Conservation (phyloP, 2,329 filamentous ascomycete genomes). For the Arthrobotrys entomopaga region DNA sequence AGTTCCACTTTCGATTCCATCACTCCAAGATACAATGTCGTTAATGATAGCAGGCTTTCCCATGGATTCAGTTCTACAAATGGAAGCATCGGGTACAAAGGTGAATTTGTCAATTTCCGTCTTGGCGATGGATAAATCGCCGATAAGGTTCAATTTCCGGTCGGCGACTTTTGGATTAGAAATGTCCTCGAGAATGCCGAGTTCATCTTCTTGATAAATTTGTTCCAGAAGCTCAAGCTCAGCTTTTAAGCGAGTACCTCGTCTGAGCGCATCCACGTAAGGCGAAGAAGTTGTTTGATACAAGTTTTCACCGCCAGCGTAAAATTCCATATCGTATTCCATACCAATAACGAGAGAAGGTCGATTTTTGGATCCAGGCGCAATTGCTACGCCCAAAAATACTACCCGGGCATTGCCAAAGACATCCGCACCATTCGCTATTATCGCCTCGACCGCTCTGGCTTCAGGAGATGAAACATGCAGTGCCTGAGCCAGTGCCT, state of each 20-base stretch:
- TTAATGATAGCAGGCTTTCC: constrained; percentile 2
- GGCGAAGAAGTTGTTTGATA: neutral
- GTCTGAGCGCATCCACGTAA: neutral
- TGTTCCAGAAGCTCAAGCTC: constrained; percentile 20
- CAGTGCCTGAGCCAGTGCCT: too few relatives aligned
- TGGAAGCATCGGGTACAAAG: neutral
- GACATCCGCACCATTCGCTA: neutral
- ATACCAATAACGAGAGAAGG: neutral
- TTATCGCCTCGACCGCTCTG: neutral
- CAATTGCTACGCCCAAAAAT: neutral
- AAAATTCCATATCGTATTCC: neutral
- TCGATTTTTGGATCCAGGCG: neutral
- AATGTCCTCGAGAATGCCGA: neutral
- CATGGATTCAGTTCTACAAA: neutral
- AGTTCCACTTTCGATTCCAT: neutral
- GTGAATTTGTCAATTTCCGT: neutral
- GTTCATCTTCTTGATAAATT: constrained; percentile 16
- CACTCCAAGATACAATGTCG: constrained; percentile 10
- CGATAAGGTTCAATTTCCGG: neutral
- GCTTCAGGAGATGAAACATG: too few relatives aligned
- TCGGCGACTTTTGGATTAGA: neutral
- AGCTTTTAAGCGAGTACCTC: constrained; percentile 21
- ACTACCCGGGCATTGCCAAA: neutral
- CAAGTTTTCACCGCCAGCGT: neutral
- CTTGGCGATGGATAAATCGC: neutral